Evolutionary conservation across 164 flowering plant species (phyloP), one percentile per base, ranked within the genome.

Genomic region (Chloranthus sessilifolius): DNA sequence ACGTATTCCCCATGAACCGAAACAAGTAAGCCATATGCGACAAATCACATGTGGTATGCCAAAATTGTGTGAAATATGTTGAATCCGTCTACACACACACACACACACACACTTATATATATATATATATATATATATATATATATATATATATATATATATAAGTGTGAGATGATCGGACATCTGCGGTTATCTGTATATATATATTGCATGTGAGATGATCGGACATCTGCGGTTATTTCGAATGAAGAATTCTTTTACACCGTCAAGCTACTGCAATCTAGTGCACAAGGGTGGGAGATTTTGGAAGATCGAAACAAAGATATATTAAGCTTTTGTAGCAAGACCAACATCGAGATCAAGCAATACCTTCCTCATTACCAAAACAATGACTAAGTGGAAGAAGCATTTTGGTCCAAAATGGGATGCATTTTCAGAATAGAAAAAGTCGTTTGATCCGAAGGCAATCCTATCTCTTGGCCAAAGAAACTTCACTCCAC

Each of bases 201-300:
- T 25, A 26, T 26, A 20, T 14, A 4, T 48, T 62, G 56, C 80
- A 91, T 96, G 68, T 91, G 96, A 95, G 85, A 88, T 63, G 67
- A 69, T 28, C 52, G 61, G 44, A 87, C 68, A 76, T 84, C 95
- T 10, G 85, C 82, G 0, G 77, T 74, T 1, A 63, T 61, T 50
- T 90, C 95, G 17, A 83, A 83, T 5, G 98, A 91, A 53, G 88
- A 91, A 5, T 58, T 76, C 19, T 91, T 91, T 66, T 91, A 88
- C 67, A 28, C 75, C 0, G 63, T 91, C 2, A 90, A 85, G 25
- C 65, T 91, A n/a, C 44, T 91, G 58, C 74, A 68, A 50, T 75
- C 88, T n/a, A 75, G 67, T 3, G 19, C 40, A 12, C 17, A 37
- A 12, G 67, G 58, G 1, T 71, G 74, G 81, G 56, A 71, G 43